Base-by-base conservation (phyloP, 2,329 filamentous ascomycete genomes). In the Colletotrichum zoysiae region DNA sequence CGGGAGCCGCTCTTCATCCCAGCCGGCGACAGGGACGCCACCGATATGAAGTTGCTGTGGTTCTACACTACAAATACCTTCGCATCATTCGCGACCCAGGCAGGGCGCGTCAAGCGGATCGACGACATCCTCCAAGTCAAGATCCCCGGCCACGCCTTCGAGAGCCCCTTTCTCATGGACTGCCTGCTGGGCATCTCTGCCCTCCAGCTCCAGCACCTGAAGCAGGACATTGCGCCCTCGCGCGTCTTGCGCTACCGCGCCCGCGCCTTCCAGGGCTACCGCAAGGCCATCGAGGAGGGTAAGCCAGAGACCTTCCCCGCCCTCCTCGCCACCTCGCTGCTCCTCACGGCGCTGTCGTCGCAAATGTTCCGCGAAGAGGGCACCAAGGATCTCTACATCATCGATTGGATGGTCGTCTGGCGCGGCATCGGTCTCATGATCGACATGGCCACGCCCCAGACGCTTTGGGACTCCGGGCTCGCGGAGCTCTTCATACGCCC, bases 331-430 rank as follows among this genome's bases (percentile, higher is more conserved):
- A 84, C 83, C 69, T 88, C 87, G 1, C 80, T 89, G 9, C 76
- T 90, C 20, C 82, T 88, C 70, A 85, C 84, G 35, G 86, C 83
- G 7, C 78, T 89, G 6, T 84, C 86, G 12, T 86, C 86, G 6
- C 81, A 87, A 65, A 80, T 79, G 64, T 89, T 89, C 76, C 83
- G 86, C 4, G 85, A 87, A n/a, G 77, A 80, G 0, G 80, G 84
- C 59, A 77, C 78, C 23, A 81, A 80, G 56, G 81, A 83, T 1
- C 81, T 89, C 2, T 88, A 85, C 74, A 83, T 89, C 40, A 77
- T 89, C 56, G 84, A 89, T 76, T 90, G 88, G 87, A 86, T 89
- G 78, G 75, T 84, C 3, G 81, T 89, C 16, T 90, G 87, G 87
- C 81, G 83, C 12, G 87, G 87, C 12, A 88, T 86, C 35, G 82